Conservation (phyloP, 148 eudicot genomes). For the Spergularia marina region DNA sequence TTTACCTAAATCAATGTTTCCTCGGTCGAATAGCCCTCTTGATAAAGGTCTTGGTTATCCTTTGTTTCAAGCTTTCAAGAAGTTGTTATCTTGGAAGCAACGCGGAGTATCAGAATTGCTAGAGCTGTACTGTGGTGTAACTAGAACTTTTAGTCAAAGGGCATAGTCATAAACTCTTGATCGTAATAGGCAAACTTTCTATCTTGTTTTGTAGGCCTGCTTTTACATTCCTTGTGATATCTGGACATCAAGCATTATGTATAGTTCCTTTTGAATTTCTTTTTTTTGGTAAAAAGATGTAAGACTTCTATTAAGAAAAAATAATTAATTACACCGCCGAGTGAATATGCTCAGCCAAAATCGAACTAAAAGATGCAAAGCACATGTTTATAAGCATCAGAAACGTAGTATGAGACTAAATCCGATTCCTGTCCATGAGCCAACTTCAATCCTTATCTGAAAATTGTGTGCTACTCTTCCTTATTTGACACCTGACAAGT, state of each 20-base stretch:
- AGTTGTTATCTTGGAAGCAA: background rate
- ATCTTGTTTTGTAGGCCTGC: constrained; percentile 1
- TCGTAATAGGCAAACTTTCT: background rate
- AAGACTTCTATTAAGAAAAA: no score
- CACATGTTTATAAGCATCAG: no score
- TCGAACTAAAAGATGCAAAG: no score
- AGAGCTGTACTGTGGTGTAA: background rate
- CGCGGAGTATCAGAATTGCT: background rate
- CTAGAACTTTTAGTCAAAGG: background rate
- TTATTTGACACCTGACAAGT: no score
- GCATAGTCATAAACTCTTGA: background rate
- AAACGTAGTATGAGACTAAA: no score
- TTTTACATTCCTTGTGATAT: background rate
- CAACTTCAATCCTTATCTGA: no score
- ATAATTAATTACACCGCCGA: no score
- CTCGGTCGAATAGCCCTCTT: background rate
- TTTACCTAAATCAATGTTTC: background rate
- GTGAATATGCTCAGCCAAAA: no score
- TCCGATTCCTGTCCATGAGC: no score
- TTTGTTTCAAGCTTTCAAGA: background rate
- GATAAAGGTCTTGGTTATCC: background rate
- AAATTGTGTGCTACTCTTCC: no score
- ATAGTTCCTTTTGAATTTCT: background rate
- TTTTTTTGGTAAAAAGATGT: no score
- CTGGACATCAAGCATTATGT: background rate